Base-by-base conservation (phyloP, 768 basidiomycete genomes). In the Agrocybe chaxingu region DNA sequence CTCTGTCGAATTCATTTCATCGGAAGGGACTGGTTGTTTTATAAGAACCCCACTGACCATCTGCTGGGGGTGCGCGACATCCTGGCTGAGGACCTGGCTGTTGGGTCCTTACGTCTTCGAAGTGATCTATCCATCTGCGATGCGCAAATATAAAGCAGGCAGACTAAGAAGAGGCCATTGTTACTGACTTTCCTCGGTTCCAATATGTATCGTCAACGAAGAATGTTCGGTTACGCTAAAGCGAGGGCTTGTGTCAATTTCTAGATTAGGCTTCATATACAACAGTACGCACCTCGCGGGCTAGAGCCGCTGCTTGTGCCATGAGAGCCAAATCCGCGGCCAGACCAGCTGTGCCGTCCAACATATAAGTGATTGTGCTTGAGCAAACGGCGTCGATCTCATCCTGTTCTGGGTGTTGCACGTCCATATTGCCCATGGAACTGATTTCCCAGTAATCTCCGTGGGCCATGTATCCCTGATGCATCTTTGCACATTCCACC, bases 321-420 rank as follows among this genome's bases (percentile, higher is more conserved):
- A 87, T 74, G 37, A 86, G 60, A 1, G 81, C 84, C 56, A 89
- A 63, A 57, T 89, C 86, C 35, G 80, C 79, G 16, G 77, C 61
- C n/a, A 89, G 67, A 30, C 85, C 87, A 9, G 83, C 81, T 44
- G 75, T 67, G 2, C 85, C 85, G 57, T 84, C 83, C 42, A 88
- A 66, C 78, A 85, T 75, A 58, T 89, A 89, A 2, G 85, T 88
- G 55, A 88, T 79, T 0, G 82, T 84, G 52, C 76, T 82, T n/a
- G 63, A 67, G 66, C 86, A 88, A 31, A 77, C 59, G 37, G 51
- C 48, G 42, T 42, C 24, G 24, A 24, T 64, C 56, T 50, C 62
- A 53, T 16, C 61, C 50, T 53, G 55, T 52, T 64, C 61, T 37
- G 65, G 57, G 33, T 68, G 59, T 48, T 69, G 68, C 11, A 73